phyloP scores from a whole-genome alignment of 306 rosid species.

The Abrus precatorius region DNA sequence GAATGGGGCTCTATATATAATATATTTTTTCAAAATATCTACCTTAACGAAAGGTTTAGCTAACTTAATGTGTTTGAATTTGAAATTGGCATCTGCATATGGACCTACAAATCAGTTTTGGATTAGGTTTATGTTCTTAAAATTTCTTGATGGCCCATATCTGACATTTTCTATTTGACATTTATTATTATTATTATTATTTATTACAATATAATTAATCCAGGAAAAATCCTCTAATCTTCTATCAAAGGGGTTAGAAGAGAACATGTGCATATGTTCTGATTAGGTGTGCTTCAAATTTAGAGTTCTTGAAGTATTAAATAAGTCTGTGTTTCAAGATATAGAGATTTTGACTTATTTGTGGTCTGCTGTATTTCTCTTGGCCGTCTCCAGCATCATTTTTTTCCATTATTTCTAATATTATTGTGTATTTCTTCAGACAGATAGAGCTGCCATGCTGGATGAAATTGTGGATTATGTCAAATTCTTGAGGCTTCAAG shows the following conservation, averaged over 20 bases:
- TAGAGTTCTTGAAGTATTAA: constrained; percentile 9
- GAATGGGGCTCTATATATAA: neutral
- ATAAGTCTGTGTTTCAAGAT: constrained; percentile 25
- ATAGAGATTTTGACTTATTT: constrained; percentile 28
- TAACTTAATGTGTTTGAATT: constrained; percentile 1
- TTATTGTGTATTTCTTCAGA: constrained; percentile 58
- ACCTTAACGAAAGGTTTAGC: neutral
- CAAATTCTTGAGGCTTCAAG: constrained; percentile 97
- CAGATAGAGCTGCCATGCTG: constrained; percentile 97
- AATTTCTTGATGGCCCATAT: constrained; percentile 21
- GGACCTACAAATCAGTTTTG: constrained; percentile 14
- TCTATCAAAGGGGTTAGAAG: constrained; percentile 17
- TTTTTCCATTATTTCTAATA: constrained; percentile 43
- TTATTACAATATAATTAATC: constrained; percentile 27
- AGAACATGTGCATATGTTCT: constrained; percentile 2
- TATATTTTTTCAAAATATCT: neutral
- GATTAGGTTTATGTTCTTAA: neutral
- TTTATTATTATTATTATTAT: neutral
- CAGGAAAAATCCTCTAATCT: constrained; percentile 1
- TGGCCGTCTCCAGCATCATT: constrained; percentile 13
- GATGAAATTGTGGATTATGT: constrained; percentile 97
- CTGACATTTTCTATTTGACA: constrained; percentile 17
- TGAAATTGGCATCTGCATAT: neutral
- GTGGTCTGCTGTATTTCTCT: constrained; percentile 25
- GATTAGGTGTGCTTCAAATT: neutral